Conservation (phyloP, 192 early-diverging fungal genomes). For the Backusella liffmaniae region DNA sequence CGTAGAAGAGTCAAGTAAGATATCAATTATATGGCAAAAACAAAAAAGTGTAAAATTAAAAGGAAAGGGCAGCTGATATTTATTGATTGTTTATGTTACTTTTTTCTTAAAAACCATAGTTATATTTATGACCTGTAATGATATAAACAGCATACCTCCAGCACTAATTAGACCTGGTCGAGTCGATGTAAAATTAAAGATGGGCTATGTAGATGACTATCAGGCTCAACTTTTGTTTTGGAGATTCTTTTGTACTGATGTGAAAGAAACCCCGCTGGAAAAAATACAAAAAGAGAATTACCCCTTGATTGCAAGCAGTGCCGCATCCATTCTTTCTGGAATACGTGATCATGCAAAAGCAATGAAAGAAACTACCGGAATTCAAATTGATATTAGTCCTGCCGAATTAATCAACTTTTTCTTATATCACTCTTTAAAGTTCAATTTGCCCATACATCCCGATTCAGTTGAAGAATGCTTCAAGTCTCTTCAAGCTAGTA, state of each 20-base stretch:
- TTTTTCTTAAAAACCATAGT: slow-evolving; percentile 16
- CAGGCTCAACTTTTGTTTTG: slow-evolving; percentile 43
- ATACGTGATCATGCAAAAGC: background rate
- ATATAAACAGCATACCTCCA: slow-evolving; percentile 41
- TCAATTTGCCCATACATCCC: background rate
- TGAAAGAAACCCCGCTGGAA: background rate
- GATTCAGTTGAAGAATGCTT: background rate
- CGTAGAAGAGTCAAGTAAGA: slow-evolving; percentile 42
- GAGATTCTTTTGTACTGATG: slow-evolving; percentile 13
- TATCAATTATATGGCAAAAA: background rate
- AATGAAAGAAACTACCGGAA: background rate
- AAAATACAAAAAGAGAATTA: background rate
- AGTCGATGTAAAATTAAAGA: slow-evolving; percentile 46
- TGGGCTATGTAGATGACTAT: slow-evolving; percentile 44
- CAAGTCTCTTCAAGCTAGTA: background rate
- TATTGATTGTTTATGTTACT: background rate
- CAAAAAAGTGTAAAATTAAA: background rate
- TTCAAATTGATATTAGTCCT: slow-evolving; percentile 13
- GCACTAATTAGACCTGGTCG: slow-evolving; percentile 54
- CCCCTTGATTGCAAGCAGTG: background rate
- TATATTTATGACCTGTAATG: slow-evolving; percentile 53
- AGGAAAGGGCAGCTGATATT: background rate
- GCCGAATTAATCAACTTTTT: slow-evolving; percentile 12
- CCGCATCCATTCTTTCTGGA: background rate
- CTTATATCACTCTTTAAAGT: background rate